These are phyloP conservation scores for Neurospora sp. DNA, from an alignment of 495 filamentous ascomycete genomes.

Conservation along the genomic window DNA sequence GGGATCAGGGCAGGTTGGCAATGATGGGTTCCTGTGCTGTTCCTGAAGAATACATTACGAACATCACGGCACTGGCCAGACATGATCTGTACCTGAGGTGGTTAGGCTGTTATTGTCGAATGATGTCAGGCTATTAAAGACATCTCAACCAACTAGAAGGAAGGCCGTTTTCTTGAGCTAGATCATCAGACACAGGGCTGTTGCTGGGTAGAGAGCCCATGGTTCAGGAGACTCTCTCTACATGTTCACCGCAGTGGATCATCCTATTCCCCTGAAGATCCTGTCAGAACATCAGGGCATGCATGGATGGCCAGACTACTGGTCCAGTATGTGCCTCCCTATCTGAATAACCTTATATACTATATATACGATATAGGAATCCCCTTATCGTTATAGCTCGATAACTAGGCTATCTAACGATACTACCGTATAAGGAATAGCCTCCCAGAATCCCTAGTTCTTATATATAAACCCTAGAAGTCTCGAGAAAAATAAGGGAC, in stretches of 20 bases:
- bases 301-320: too few species aligned
- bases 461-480: too few species aligned
- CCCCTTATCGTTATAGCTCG: too few species aligned
- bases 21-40: background rate
- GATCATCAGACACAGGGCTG: background rate
- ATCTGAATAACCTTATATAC: too few species aligned
- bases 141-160: background rate
- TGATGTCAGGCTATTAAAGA: background rate
- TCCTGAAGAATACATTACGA: background rate
- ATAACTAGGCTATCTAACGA: too few species aligned
- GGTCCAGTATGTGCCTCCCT: too few species aligned
- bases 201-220: background rate
- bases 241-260: background rate
- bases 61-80: background rate
- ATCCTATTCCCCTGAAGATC: background rate
- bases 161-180: background rate
- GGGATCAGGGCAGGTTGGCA: background rate
- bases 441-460: too few species aligned
- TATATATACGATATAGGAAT: too few species aligned
- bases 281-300: too few species aligned
- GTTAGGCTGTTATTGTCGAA: background rate
- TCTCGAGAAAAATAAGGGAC: too few species aligned
- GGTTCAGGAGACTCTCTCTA: background rate
- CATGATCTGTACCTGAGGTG: background rate
- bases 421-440: too few species aligned